These are phyloP conservation scores for Arthrobotrys megalospora DNA, from an alignment of 2,329 filamentous ascomycete genomes.

Conservation along the genomic window DNA sequence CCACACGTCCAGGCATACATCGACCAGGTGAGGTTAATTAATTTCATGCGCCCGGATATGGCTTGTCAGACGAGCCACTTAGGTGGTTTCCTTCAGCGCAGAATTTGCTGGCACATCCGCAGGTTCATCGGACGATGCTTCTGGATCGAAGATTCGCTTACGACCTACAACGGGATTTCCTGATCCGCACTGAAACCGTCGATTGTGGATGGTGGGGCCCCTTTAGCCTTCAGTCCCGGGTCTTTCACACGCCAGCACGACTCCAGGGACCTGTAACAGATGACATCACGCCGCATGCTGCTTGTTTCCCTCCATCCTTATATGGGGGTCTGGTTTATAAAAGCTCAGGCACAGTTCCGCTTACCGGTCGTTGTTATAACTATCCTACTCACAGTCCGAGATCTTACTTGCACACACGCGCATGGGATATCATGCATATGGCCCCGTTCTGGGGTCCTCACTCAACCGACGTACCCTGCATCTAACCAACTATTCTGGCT, in stretches of 20 bases:
- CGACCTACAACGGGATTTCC: conserved; percentile 20
- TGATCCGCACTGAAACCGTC: conserved; percentile 53
- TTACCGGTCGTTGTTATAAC: conserved; percentile 44
- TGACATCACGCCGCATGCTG: conserved; percentile 53
- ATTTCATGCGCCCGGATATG: conserved; percentile 48
- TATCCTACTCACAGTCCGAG: conserved; percentile 2
- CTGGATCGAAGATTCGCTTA: conserved; percentile 56
- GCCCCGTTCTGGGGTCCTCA: not conserved
- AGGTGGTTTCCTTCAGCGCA: not conserved
- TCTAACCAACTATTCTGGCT: not conserved
- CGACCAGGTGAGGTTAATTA: conserved; percentile 4
- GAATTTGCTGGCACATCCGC: conserved; percentile 29
- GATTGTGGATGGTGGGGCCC: conserved; percentile 40
- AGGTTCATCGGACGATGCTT: conserved; percentile 48
- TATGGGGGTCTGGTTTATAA: conserved; percentile 6
- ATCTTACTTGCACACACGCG: not conserved
- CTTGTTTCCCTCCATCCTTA: not conserved
- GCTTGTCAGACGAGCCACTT: conserved; percentile 46
- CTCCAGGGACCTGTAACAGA: conserved; percentile 23
- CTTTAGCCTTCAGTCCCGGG: conserved; percentile 26
- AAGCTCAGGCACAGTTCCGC: conserved; percentile 32
- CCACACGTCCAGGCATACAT: no score
- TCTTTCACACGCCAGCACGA: not conserved
- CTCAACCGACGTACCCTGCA: conserved; percentile 9
- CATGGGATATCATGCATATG: not conserved